These are phyloP conservation scores for Stipa capillata DNA, from an alignment of 176 grass and related monocot genomes.

Conservation along the genomic window DNA sequence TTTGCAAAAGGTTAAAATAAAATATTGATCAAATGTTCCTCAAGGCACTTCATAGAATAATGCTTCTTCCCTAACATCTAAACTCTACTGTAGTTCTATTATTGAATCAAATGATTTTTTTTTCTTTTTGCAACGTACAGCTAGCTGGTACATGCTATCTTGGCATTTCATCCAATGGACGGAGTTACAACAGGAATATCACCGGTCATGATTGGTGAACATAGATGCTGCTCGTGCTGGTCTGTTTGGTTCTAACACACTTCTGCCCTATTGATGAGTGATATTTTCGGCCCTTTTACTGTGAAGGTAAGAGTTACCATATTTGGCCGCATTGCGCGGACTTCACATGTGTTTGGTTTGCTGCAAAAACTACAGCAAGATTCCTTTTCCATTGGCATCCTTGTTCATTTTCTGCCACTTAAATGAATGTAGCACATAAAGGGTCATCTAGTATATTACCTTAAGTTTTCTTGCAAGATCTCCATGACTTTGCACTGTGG, in stretches of 20 bases:
- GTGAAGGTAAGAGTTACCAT: not conserved
- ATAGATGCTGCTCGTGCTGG: not conserved
- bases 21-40: not conserved
- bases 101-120: too few relatives aligned
- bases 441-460: conserved; percentile 31
- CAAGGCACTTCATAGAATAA: not conserved
- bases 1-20: not conserved
- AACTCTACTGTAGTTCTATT: not conserved
- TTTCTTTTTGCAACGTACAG: not conserved
- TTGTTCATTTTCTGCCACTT: not conserved
- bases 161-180: not conserved
- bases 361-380: too few relatives aligned
- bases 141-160: not conserved
- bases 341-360: not conserved
- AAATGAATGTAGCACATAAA: not conserved
- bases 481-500: conserved; percentile 63
- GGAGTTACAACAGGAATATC: not conserved
- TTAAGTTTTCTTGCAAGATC: conserved; percentile 94
- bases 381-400: too few relatives aligned
- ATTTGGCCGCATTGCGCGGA: not conserved
- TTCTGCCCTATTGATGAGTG: not conserved
- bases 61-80: not conserved
- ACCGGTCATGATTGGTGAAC: not conserved
- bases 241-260: not conserved
- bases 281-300: not conserved